These are phyloP conservation scores for Podospora pseudoanserina DNA, from an alignment of 495 filamentous ascomycete genomes.

Conservation along the genomic window DNA sequence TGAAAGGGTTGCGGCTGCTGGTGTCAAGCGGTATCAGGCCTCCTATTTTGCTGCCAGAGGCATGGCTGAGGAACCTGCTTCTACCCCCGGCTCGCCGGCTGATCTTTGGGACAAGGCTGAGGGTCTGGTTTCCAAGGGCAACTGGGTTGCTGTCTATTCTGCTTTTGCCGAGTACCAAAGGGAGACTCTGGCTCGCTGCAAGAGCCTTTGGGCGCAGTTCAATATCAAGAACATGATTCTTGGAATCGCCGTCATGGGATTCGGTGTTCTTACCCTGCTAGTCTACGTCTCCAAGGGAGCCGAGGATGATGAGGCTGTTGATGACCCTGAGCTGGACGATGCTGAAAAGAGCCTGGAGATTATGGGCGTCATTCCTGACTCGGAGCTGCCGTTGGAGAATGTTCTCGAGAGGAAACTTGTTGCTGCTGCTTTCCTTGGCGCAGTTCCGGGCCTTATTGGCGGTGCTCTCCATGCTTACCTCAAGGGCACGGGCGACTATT, in stretches of 20 bases:
- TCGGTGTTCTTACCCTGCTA: constrained; percentile 61
- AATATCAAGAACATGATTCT: constrained; percentile 78
- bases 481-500: constrained; percentile 36
- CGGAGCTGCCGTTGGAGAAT: constrained; percentile 28
- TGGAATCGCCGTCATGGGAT: constrained; percentile 67
- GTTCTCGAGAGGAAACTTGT: constrained; percentile 37
- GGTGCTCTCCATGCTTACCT: constrained; percentile 29
- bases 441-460: constrained; percentile 25
- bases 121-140: constrained; percentile 32
- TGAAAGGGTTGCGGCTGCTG: constrained; percentile 72
- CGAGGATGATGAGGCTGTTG: constrained; percentile 42
- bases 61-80: constrained; percentile 54
- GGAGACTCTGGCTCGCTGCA: constrained; percentile 76
- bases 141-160: constrained; percentile 45
- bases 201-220: constrained; percentile 84
- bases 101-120: constrained; percentile 54
- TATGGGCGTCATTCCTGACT: constrained; percentile 31
- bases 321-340: constrained; percentile 42
- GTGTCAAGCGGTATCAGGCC: constrained; percentile 82
- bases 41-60: constrained; percentile 56
- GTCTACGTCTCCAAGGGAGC: constrained; percentile 60
- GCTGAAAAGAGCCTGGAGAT: constrained; percentile 44
- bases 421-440: constrained; percentile 33
- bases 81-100: constrained; percentile 51
- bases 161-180: constrained; percentile 70